Evolutionary conservation across 2,329 filamentous ascomycete species (phyloP), one percentile per base, ranked within the genome.

Genomic region (Colletotrichum liaoningense): DNA sequence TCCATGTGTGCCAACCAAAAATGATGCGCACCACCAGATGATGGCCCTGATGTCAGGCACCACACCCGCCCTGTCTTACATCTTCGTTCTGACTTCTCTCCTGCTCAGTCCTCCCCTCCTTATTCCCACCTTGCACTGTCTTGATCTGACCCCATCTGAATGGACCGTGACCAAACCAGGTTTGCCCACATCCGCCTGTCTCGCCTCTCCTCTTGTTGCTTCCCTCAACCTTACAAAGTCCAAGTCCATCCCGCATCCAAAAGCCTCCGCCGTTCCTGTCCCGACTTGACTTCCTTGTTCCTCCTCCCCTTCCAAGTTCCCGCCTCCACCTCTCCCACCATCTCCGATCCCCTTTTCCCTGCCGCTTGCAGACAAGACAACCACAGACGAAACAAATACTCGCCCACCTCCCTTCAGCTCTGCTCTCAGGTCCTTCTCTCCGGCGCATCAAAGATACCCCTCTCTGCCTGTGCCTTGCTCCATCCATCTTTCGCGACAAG

Each of bases 1-100:
- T 67, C 58, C 55, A 55, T 54, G 28, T 19, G 12, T 30, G 30
- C 60, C 26, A 52, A 52, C 60, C 35, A 58, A 33, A 28, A 67
- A 60, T 38, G 22, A 73, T 62, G 60, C 66, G 28, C 71, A 60
- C 67, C 67, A 71, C 35, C 49, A 49, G 42, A 49, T 49, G 42
- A 49, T 38, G 62, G 60, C 56, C 67, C 71, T 57, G 62, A 73
- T 70, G 49, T 66, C 71, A 73, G 67, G 71, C 71, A 73, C 60
- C 62, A 54, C 38, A 55, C 33, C 46, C 24, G 63, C 38, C 52
- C 30, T 52, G 28, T 52, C 65, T 59, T 67, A 24, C 56, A 24
- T 65, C 30, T 35, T 26, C 46, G 24, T 55, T 33, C 35, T 62
- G 54, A 56, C 54, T 28, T 24, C 54, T 42, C 63, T 56, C 42